phyloP scores from a whole-genome alignment of 176 grass and related monocot species.

The Alopecurus myosuroides region DNA sequence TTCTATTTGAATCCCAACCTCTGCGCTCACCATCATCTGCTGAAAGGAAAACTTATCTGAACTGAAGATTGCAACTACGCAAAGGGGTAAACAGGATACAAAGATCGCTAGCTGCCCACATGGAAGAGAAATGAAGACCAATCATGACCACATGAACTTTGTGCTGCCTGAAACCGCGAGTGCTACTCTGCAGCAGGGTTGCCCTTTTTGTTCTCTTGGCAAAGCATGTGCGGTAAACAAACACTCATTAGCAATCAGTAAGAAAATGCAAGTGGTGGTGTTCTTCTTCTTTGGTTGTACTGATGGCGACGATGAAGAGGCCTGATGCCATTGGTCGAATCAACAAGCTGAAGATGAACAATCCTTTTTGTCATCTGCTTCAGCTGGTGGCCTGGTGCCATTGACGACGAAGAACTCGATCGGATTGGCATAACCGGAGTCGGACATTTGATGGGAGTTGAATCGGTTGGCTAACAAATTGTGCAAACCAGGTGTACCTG shows the following conservation, averaged over 20 bases:
- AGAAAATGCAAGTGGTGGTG: neutral
- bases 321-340: neutral
- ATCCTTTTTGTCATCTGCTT: too few species aligned
- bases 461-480: too few species aligned
- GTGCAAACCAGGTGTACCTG: too few species aligned
- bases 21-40: neutral
- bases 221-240: slow-evolving; percentile 5
- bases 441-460: too few species aligned
- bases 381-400: too few species aligned
- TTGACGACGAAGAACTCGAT: too few species aligned
- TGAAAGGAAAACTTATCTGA: neutral
- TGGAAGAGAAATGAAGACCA: neutral
- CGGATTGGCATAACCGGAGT: too few species aligned
- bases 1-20: neutral
- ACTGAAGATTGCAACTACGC: neutral
- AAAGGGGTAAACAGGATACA: neutral
- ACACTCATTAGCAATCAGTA: slow-evolving; percentile 29
- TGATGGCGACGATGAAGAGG: neutral
- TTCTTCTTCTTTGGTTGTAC: neutral
- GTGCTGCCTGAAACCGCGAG: neutral
- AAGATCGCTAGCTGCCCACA: neutral
- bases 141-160: slow-evolving; percentile 1
- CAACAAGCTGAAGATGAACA: too few species aligned
- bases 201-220: neutral
- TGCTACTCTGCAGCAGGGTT: slow-evolving; percentile 13